These are phyloP conservation scores for Chlorella vulgaris DNA, from an alignment of 139 green algal genomes.

Conservation along the genomic window DNA sequence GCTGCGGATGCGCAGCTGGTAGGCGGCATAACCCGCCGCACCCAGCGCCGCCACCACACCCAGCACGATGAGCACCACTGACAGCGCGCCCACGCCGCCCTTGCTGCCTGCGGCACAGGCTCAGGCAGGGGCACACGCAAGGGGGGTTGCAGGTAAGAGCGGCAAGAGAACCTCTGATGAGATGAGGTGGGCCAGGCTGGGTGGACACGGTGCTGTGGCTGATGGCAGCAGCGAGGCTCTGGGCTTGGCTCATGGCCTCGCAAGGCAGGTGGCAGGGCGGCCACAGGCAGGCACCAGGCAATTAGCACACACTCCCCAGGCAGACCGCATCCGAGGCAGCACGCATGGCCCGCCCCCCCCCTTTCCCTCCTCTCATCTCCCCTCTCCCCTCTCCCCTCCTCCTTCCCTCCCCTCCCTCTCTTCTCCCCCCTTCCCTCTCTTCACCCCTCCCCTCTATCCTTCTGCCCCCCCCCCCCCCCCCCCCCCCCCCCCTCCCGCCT, in stretches of 20 bases:
- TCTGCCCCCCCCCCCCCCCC: too few species aligned
- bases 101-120: conserved; percentile 1
- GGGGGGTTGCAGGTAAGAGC: too few species aligned
- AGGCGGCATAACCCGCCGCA: conserved; percentile 42
- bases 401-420: too few species aligned
- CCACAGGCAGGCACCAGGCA: background rate
- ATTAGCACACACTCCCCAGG: background rate
- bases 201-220: background rate
- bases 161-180: background rate
- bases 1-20: conserved; percentile 49
- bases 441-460: too few species aligned
- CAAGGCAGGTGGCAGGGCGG: too few species aligned
- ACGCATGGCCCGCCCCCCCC: too few species aligned
- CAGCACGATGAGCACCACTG: conserved; percentile 52
- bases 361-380: too few species aligned
- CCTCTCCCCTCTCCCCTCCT: too few species aligned
- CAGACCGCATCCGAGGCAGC: background rate
- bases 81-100: conserved; percentile 40
- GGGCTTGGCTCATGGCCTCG: too few species aligned
- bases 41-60: conserved; percentile 35
- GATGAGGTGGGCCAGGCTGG: background rate
- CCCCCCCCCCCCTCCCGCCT: too few species aligned
- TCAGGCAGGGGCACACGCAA: background rate
- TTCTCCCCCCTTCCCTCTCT: too few species aligned
- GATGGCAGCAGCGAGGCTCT: too few species aligned